Conservation (phyloP, 495 filamentous ascomycete genomes). For the Acidiella bohemica region DNA sequence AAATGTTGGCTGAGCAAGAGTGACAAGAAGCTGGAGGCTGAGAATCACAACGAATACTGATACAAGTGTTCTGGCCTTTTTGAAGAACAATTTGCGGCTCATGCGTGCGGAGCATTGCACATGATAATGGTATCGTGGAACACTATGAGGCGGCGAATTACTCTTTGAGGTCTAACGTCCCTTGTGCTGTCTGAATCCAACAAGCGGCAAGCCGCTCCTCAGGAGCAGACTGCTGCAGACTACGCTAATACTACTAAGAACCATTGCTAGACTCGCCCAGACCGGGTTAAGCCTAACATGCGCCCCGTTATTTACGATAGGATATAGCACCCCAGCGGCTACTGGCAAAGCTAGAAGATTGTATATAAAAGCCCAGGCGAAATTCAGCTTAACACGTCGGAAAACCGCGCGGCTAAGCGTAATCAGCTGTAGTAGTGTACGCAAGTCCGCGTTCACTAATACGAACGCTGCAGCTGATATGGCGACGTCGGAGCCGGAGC, state of each 20-base stretch:
- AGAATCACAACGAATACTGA: no score
- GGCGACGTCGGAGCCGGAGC: conserved; percentile 72
- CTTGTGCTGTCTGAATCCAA: conserved; percentile 17
- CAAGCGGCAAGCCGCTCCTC: conserved; percentile 16
- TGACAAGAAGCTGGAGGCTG: no score
- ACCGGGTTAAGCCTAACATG: conserved; percentile 58
- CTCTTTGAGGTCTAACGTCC: no score
- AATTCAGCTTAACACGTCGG: conserved; percentile 69
- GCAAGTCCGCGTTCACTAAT: conserved; percentile 60
- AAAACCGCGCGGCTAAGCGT: conserved; percentile 61
- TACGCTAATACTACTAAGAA: conserved; percentile 69
- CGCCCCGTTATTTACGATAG: conserved; percentile 40
- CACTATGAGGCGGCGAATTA: no score
- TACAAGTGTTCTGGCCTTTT: no score
- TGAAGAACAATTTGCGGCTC: no score
- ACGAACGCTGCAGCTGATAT: conserved; percentile 74
- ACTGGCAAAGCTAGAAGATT: conserved; percentile 69
- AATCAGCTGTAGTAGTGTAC: conserved; percentile 56
- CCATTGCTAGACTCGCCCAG: conserved; percentile 82
- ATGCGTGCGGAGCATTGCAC: no score
- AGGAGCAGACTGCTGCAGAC: conserved; percentile 29
- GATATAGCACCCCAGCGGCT: conserved; percentile 70
- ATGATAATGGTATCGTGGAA: no score
- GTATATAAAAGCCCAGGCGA: conserved; percentile 79
- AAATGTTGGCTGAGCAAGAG: no score